phyloP scores from a whole-genome alignment of 2,329 filamentous ascomycete species.

The Fusarium anguioides region DNA sequence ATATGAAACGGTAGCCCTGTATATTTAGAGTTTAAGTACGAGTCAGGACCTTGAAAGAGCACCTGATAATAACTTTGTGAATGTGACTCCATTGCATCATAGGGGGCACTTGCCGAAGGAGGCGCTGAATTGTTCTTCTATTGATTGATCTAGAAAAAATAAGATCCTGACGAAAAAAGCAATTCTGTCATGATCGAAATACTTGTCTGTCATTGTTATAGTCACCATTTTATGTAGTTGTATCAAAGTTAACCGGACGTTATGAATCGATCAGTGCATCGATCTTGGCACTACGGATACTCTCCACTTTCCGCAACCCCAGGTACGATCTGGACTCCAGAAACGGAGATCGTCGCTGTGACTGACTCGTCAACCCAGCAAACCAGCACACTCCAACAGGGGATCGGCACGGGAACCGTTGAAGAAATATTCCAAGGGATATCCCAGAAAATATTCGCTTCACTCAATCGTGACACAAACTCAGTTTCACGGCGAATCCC shows the following conservation, averaged over 20 bases:
- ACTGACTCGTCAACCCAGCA: not conserved
- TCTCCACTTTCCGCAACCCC: not conserved
- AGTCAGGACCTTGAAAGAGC: not conserved
- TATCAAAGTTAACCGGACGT: not conserved
- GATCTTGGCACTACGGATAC: not conserved
- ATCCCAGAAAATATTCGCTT: too few species aligned
- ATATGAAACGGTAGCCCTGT: not conserved
- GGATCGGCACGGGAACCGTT: not conserved
- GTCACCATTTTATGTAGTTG: too few species aligned
- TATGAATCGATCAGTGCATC: not conserved
- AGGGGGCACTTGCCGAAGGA: fast-evolving
- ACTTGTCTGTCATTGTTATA: too few species aligned
- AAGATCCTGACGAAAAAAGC: too few species aligned
- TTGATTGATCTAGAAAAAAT: not conserved
- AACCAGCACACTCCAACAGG: not conserved
- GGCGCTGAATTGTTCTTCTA: too few species aligned
- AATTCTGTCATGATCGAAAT: too few species aligned
- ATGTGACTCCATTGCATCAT: too few species aligned
- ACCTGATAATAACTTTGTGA: not conserved
- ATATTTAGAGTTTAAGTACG: not conserved
- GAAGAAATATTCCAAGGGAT: not conserved
- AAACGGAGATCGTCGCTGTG: too few species aligned
- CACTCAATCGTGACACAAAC: not conserved
- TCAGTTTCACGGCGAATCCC: fast-evolving
- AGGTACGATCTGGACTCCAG: not conserved